Percentiles rank a stretch among this genome's conserved stretches.
These are phyloP conservation scores for Penstemon davidsonii DNA, from an alignment of 257 asterid genomes.

Conservation along the genomic window DNA sequence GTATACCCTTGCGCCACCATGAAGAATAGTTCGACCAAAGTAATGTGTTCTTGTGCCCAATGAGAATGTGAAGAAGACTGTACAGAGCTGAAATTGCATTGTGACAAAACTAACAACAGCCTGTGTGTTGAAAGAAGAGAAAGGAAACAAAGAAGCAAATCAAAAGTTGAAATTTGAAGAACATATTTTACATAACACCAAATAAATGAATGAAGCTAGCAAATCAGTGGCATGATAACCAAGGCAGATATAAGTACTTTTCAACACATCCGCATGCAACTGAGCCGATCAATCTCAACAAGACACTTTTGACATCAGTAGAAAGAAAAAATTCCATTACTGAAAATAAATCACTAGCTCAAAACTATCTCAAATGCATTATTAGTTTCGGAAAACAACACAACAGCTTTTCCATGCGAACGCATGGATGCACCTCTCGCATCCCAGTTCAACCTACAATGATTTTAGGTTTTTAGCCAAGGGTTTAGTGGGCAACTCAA, in stretches of 20 bases:
- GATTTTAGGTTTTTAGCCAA: too few species aligned
- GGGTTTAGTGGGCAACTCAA: too few species aligned
- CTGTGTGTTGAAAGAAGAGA: constrained; percentile 39
- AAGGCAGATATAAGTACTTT: constrained; percentile 4
- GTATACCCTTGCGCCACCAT: constrained; percentile 95
- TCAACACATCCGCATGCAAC: background rate
- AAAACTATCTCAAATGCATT: too few species aligned
- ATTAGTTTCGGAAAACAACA: background rate
- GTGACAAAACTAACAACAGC: constrained; percentile 93
- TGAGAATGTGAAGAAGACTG: constrained; percentile 92
- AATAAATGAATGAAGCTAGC: constrained; percentile 3
- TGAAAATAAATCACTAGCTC: too few species aligned
- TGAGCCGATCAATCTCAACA: background rate
- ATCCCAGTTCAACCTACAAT: too few species aligned
- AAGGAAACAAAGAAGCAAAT: constrained; percentile 19
- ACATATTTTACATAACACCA: constrained; percentile 9
- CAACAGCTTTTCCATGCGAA: background rate
- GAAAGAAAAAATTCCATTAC: too few species aligned
- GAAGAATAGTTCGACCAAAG: constrained; percentile 97
- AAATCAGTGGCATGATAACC: background rate
- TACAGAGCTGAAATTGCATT: constrained; percentile 96
- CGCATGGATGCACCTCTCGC: background rate
- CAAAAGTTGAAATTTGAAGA: constrained; percentile 7
- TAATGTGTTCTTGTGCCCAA: constrained; percentile 94
- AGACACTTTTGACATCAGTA: background rate